Conservation (phyloP, 169 alveolate species). For the Cryptosporidium sp. region DNA sequence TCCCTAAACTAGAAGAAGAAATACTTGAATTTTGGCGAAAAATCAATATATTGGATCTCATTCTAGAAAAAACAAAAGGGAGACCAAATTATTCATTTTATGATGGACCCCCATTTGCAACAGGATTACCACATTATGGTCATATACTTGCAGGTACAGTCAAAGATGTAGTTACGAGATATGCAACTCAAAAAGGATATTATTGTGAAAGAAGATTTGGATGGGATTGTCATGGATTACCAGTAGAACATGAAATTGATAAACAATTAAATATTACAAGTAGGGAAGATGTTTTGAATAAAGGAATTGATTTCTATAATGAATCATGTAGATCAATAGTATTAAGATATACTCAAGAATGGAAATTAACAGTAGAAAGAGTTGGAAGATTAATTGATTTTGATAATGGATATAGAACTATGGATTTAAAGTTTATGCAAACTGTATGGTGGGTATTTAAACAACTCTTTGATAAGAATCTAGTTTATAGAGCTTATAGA, state of each 20-base stretch:
- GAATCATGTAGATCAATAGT: conserved; percentile 93
- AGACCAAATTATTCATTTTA: conserved; percentile 94
- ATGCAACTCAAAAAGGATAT: conserved; percentile 96
- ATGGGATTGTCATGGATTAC: conserved; percentile 99
- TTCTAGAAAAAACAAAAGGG: conserved; percentile 82
- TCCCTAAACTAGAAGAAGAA: conserved; percentile 91
- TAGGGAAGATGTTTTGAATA: conserved; percentile 90
- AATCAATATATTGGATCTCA: conserved; percentile 86
- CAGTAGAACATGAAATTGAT: conserved; percentile 98
- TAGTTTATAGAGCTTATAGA: conserved; percentile 95
- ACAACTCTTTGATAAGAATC: conserved; percentile 90
- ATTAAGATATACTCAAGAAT: conserved; percentile 95
- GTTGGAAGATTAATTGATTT: conserved; percentile 99
- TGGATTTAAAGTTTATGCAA: conserved; percentile 98
- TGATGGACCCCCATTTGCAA: conserved; percentile 99
- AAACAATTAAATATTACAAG: conserved; percentile 90
- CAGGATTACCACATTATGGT: conserved; percentile 99
- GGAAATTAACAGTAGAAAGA: conserved; percentile 91
- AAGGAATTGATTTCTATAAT: conserved; percentile 91
- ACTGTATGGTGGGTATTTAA: conserved; percentile 95
- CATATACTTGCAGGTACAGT: conserved; percentile 99
- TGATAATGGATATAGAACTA: conserved; percentile 98
- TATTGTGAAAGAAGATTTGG: conserved; percentile 98
- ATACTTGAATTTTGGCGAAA: conserved; percentile 87
- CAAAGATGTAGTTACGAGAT: conserved; percentile 98